Conservation (phyloP, 805 yeast genomes). For the Hanseniaspora pseudoguilliermondii region DNA sequence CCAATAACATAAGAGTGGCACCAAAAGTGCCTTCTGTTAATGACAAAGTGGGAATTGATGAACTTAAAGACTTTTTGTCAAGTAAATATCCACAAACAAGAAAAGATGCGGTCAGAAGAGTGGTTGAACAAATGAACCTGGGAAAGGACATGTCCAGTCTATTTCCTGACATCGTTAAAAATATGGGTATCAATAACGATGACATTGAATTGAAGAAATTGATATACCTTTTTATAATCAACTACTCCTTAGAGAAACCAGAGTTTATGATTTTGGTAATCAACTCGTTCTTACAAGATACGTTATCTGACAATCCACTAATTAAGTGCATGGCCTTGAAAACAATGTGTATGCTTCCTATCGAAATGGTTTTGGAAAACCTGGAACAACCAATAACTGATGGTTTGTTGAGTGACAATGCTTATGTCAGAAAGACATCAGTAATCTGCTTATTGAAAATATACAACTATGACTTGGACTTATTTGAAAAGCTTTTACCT, state of each 20-base stretch:
- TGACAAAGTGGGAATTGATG: constrained; percentile 65
- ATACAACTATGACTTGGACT: constrained; percentile 72
- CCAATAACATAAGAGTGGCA: constrained; percentile 27
- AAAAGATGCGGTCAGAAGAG: constrained; percentile 92
- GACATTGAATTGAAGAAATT: constrained; percentile 93
- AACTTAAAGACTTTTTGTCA: constrained; percentile 77
- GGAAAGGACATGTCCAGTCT: constrained; percentile 92
- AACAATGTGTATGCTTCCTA: constrained; percentile 97
- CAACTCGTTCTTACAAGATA: constrained; percentile 87
- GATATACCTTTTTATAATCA: constrained; percentile 89
- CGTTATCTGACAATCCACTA: constrained; percentile 92
- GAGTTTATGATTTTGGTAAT: constrained; percentile 92
- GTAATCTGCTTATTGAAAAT: constrained; percentile 93
- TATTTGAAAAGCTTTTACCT: constrained; percentile 41
- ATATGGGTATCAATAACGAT: constrained; percentile 68
- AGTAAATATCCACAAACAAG: constrained; percentile 91
- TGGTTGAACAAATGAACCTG: constrained; percentile 94
- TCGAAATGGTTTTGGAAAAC: constrained; percentile 88
- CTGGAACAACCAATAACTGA: constrained; percentile 78
- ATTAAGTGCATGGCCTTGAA: constrained; percentile 92
- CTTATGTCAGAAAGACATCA: constrained; percentile 95
- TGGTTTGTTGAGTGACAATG: constrained; percentile 83
- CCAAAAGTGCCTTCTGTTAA: constrained; percentile 26
- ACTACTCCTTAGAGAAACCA: constrained; percentile 92
- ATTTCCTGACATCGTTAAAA: constrained; percentile 91